Percentiles rank a stretch among this genome's conserved stretches.
Conservation (phyloP, 1,139 yeast genomes). For the Candida sp. region DNA sequence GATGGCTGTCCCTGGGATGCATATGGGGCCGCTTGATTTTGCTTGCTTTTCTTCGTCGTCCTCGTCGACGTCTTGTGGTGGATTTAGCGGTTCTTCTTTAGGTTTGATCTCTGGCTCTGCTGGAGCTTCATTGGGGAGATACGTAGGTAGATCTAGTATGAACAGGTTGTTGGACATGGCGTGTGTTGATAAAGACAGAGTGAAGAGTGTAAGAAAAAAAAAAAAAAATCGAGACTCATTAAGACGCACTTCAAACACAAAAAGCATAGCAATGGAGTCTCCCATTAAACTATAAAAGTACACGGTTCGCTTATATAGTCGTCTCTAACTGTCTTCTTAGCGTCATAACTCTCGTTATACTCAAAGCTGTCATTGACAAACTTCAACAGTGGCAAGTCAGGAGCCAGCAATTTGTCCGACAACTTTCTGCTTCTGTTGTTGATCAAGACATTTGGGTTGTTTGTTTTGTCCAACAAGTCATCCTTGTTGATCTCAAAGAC, state of each 20-base stretch:
- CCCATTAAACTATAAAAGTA: constrained; percentile 4
- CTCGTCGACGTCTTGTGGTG: constrained; percentile 1
- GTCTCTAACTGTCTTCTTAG: constrained; percentile 17
- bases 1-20: constrained; percentile 68
- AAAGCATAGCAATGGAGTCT: too few species aligned
- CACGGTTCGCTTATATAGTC: constrained; percentile 14
- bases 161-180: constrained; percentile 7
- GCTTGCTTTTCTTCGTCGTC: constrained; percentile 8
- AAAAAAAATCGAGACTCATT: not conserved
- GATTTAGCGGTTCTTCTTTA: not conserved
- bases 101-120: too few species aligned
- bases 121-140: constrained; percentile 22
- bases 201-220: too few species aligned
- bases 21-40: constrained; percentile 14
- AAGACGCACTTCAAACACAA: not conserved
- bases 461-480: constrained; percentile 10
- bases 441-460: constrained; percentile 15
- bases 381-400: constrained; percentile 2
- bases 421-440: constrained; percentile 13
- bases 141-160: constrained; percentile 23
- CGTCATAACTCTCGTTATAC: not conserved
- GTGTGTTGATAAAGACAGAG: too few species aligned
- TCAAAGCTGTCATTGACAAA: constrained; percentile 6
- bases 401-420: constrained; percentile 14
- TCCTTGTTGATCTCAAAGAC: constrained; percentile 4